Evolutionary conservation across 768 basidiomycete species (phyloP).

Genomic region (Lentinula aciculospora): DNA sequence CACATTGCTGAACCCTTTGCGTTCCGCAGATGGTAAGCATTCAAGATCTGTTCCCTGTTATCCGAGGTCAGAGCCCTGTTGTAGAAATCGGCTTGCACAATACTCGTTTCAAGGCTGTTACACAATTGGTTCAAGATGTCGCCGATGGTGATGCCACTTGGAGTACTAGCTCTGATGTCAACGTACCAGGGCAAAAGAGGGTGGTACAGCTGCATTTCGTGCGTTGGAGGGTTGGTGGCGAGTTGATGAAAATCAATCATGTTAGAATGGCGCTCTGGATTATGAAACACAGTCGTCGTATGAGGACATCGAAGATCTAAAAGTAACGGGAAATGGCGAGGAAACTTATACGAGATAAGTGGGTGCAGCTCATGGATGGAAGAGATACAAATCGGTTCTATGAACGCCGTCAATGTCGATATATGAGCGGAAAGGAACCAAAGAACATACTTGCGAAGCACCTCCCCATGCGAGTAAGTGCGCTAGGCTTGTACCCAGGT

Average conservation of each 20-base stretch:
- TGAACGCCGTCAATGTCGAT: not conserved
- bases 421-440: not conserved
- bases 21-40: constrained; percentile 5
- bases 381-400: constrained; percentile 1
- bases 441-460: not conserved
- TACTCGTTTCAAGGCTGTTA: constrained; percentile 25
- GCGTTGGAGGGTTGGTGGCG: constrained; percentile 34
- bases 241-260: constrained; percentile 31
- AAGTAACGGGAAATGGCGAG: not conserved
- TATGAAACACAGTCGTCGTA: not conserved
- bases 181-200: constrained; percentile 44
- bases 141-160: constrained; percentile 34
- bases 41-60: constrained; percentile 2
- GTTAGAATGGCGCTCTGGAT: constrained; percentile 1
- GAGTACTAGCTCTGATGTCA: constrained; percentile 30
- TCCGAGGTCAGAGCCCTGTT: constrained; percentile 19
- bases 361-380: not conserved
- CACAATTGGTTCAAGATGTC: constrained; percentile 37
- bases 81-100: constrained; percentile 35
- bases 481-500: not conserved
- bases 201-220: constrained; percentile 40
- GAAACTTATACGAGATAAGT: not conserved
- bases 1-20: not conserved
- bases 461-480: not conserved
- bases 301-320: constrained; percentile 1